phyloP scores from a whole-genome alignment of 345 rosid genomes.

The Pugionium cornutum region DNA sequence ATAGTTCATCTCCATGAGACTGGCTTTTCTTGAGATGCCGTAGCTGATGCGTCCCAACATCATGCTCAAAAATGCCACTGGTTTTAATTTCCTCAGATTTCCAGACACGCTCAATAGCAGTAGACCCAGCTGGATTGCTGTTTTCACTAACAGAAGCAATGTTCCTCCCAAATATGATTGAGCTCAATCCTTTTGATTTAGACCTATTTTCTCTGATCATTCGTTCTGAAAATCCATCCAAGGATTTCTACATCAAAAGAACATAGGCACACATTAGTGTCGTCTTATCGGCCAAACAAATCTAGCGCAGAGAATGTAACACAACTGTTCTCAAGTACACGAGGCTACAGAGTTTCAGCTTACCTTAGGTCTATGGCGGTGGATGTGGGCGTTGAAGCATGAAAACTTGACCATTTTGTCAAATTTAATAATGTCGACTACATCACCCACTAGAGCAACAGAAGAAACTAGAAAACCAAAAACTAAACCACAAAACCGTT shows the following conservation, averaged over 20 bases:
- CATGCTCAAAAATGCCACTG: conserved; percentile 33
- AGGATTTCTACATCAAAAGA: conserved; percentile 47
- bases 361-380: conserved; percentile 67
- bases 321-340: conserved; percentile 24
- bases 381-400: conserved; percentile 68
- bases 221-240: conserved; percentile 47
- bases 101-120: conserved; percentile 46
- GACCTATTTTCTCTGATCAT: conserved; percentile 39
- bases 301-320: conserved; percentile 23
- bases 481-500: conserved; percentile 25
- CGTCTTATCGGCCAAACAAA: conserved; percentile 43
- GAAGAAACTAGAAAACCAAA: conserved; percentile 11
- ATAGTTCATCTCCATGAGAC: conserved; percentile 66
- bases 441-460: conserved; percentile 25
- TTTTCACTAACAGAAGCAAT: conserved; percentile 37
- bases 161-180: conserved; percentile 38
- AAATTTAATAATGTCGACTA: conserved; percentile 34
- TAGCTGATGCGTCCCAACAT: conserved; percentile 27
- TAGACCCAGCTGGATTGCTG: conserved; percentile 39
- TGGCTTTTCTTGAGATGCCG: conserved; percentile 61
- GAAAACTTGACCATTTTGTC: conserved; percentile 81
- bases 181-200: conserved; percentile 39
- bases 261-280: conserved; percentile 37
- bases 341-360: conserved; percentile 27
- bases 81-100: conserved; percentile 58